These are phyloP conservation scores for Boletus sensibilis DNA, from an alignment of 768 basidiomycete species.

Conservation along the genomic window DNA sequence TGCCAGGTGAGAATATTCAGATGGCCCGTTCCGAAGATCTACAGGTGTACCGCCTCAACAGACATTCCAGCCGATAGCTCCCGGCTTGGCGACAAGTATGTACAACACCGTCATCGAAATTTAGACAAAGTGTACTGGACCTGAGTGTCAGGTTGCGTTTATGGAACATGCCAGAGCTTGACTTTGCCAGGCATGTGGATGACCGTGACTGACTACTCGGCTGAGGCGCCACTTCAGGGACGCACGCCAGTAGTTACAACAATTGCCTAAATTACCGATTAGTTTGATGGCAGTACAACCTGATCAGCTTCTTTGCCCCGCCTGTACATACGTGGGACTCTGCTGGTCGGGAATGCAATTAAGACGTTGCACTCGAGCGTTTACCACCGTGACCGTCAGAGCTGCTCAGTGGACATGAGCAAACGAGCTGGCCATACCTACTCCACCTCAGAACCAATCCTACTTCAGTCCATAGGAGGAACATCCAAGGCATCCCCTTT, in stretches of 20 bases:
- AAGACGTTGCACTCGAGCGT: conserved; percentile 23
- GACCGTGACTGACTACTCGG: conserved; percentile 3
- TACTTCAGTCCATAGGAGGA: conserved; percentile 32
- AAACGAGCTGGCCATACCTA: conserved; percentile 30
- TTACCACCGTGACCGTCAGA: conserved; percentile 14
- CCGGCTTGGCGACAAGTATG: conserved; percentile 2
- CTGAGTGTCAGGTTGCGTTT: not conserved
- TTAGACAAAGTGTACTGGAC: not conserved
- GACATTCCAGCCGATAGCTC: conserved; percentile 6
- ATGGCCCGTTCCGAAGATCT: conserved; percentile 11
- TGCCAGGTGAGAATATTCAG: not conserved
- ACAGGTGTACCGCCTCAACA: conserved; percentile 17
- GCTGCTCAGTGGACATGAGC: conserved; percentile 24
- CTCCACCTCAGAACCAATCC: conserved; percentile 32
- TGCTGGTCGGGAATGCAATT: conserved; percentile 30
- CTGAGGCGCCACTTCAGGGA: conserved; percentile 16
- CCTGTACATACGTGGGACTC: conserved; percentile 39
- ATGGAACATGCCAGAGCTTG: not conserved
- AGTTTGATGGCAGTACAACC: conserved; percentile 31
- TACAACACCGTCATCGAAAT: not conserved
- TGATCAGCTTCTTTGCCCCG: conserved; percentile 37
- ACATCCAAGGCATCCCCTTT: conserved; percentile 31
- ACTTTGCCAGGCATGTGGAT: not conserved
- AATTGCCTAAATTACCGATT: conserved; percentile 22
- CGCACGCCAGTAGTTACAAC: conserved; percentile 12